phyloP scores from a whole-genome alignment of 257 asterid species.

The Plantago major region DNA sequence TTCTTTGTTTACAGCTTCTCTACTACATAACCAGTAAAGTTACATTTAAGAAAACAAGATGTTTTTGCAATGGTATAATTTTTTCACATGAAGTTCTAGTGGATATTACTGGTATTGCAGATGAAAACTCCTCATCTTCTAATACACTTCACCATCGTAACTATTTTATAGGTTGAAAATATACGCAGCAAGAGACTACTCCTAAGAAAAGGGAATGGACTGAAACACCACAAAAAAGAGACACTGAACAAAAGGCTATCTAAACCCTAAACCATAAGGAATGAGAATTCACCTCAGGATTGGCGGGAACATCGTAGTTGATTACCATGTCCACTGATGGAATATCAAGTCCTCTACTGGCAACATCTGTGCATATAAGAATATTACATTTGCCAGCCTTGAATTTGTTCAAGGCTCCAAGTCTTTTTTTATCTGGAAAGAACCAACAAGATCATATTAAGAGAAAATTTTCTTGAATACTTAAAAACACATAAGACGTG shows the following conservation, averaged over 20 bases:
- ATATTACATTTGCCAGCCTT: slow-evolving; percentile 87
- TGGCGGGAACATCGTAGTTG: slow-evolving; percentile 83
- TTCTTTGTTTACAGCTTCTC: too few relatives aligned
- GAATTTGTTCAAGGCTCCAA: slow-evolving; percentile 78
- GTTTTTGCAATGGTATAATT: too few relatives aligned
- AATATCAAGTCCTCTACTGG: slow-evolving; percentile 95
- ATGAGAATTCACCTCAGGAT: slow-evolving; percentile 61
- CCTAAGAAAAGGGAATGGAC: not conserved
- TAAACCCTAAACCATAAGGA: not conserved
- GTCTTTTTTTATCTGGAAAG: slow-evolving; percentile 68
- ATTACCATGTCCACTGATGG: slow-evolving; percentile 90
- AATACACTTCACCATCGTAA: too few relatives aligned
- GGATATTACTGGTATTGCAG: too few relatives aligned
- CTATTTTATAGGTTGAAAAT: too few relatives aligned
- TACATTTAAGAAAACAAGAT: too few relatives aligned
- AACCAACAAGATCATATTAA: not conserved
- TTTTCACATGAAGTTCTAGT: too few relatives aligned
- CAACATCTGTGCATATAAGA: slow-evolving; percentile 86
- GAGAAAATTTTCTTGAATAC: not conserved
- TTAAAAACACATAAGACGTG: not conserved
- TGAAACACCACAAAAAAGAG: not conserved
- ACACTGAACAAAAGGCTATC: not conserved
- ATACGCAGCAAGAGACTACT: not conserved
- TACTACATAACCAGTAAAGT: too few relatives aligned
- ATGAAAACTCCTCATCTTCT: too few relatives aligned